Evolutionary conservation across 495 filamentous ascomycete species (phyloP), one percentile per base, ranked within the genome.

Genomic region (Recurvomyces mirabilis): DNA sequence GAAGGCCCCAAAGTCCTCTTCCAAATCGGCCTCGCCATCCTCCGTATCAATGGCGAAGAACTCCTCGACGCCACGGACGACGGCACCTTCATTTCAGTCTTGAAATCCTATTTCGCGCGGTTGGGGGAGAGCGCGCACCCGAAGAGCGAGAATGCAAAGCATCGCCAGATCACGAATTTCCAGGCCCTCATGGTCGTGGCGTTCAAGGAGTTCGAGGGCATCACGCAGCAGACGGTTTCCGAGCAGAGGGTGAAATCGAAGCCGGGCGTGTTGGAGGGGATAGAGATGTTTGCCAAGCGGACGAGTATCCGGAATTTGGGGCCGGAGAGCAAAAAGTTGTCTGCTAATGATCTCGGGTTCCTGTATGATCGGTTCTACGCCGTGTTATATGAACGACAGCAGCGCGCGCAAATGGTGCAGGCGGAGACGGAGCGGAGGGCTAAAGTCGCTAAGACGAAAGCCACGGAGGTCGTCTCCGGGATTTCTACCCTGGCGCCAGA

Each of bases 111-210:
- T 65, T 98, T 98, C 61, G 79, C 83, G 5, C 78, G 82, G 17
- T 70, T 98, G 13, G 89, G 95, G 54, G 88, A 96, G 63, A 94
- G 87, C 5, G 91, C 91, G 4, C 93, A 98, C 57, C 93, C 91
- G 0, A 85, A 80, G 51, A 94, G 86, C 0, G 86, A 93, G 54
- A 95, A 96, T 52, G 78, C 86, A 1, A 96, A 95, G 58, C 66
- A 94, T 18, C 73, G 89, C 47, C 84, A 86, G 7, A 88, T 98
- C 28, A 98, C 93, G 0, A 74, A 84, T 32, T 98, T 98, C 62
- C 91, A 98, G 59, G 91, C 96, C 56, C 71, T 98, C 41, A 94
- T 98, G 85, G 91, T 98, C 2, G 88, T 95, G 3, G 91, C 91
- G 11, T 96, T 96, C 68, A 94, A 93, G 47, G 91, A 98, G 55